phyloP scores from a whole-genome alignment of 1,139 yeast species.

The Suhomyces bokatorum region DNA sequence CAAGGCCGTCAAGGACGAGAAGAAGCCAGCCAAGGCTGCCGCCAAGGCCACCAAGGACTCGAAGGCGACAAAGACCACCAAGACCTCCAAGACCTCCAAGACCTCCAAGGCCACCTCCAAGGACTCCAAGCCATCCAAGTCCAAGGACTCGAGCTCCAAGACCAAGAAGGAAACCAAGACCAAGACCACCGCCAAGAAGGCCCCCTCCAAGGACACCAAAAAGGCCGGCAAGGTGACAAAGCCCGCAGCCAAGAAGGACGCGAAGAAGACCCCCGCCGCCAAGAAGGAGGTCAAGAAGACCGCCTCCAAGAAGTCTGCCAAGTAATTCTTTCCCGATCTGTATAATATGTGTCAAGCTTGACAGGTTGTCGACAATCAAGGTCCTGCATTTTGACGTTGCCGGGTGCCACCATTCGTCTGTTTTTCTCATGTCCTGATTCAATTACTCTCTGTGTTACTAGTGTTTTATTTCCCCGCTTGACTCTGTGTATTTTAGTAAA shows the following conservation, averaged over 20 bases:
- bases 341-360: conserved; percentile 6
- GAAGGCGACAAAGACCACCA: conserved; percentile 5
- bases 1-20: conserved; percentile 9
- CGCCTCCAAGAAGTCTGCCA: conserved; percentile 2
- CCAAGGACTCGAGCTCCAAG: conserved; percentile 1
- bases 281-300: conserved; percentile 7
- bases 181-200: conserved; percentile 6
- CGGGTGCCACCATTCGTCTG: conserved; percentile 3
- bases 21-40: conserved; percentile 9
- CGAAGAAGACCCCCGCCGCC: conserved; percentile 5
- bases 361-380: conserved; percentile 1
- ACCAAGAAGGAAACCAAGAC: background rate
- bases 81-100: conserved; percentile 10
- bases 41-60: conserved; percentile 8
- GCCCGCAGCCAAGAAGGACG: conserved; percentile 15
- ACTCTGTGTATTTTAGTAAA: conserved; percentile 12
- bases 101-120: conserved; percentile 4
- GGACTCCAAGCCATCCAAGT: background rate
- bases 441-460: conserved; percentile 12
- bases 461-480: conserved; percentile 10
- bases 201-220: conserved; percentile 16
- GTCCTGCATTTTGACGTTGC: conserved; percentile 4
- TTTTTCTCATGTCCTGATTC: conserved; percentile 6
- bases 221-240: conserved; percentile 5
- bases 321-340: conserved; percentile 4